A percentile compares a stretch with the other conserved stretches of the same genome.
phyloP scores from a whole-genome alignment of 2,329 filamentous ascomycete species.

The Neoascochyta sp. region DNA sequence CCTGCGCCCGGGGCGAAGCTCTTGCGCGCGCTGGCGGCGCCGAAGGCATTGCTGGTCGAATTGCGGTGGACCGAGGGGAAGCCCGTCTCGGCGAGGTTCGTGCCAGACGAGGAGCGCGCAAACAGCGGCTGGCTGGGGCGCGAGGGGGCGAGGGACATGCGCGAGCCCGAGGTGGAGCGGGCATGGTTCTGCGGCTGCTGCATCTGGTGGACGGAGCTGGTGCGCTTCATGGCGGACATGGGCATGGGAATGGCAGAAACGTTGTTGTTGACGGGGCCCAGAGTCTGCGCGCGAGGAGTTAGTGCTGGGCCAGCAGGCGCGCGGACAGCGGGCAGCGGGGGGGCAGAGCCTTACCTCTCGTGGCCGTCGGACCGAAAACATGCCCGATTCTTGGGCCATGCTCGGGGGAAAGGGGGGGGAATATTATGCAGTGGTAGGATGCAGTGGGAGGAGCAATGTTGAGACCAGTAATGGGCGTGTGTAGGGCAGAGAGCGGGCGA shows the following conservation, averaged over 20 bases:
- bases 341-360: slow-evolving; percentile 66
- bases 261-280: slow-evolving; percentile 77
- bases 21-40: slow-evolving; percentile 60
- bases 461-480: no score
- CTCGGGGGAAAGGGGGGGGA: no score
- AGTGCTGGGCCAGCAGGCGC: slow-evolving; percentile 3
- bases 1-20: slow-evolving; percentile 62
- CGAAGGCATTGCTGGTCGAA: slow-evolving; percentile 66
- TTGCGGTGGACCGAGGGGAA: slow-evolving; percentile 81
- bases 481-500: no score
- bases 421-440: no score
- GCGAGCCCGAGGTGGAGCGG: slow-evolving; percentile 77
- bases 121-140: slow-evolving; percentile 86
- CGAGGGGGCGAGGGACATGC: slow-evolving; percentile 75
- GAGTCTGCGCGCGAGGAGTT: slow-evolving; percentile 58
- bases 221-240: slow-evolving; percentile 88
- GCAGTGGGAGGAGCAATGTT: no score
- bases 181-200: slow-evolving; percentile 63
- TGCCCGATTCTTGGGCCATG: slow-evolving; percentile 50
- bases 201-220: slow-evolving; percentile 69
- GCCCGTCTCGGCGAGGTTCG: slow-evolving; percentile 73
- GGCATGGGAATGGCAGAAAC: slow-evolving; percentile 74
- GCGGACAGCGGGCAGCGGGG: slow-evolving; percentile 13
- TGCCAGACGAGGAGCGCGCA: slow-evolving; percentile 76
- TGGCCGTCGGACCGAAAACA: slow-evolving; percentile 88